Base-by-base conservation (phyloP, 1,139 yeast genomes). In the Maudiozyma humilis region DNA sequence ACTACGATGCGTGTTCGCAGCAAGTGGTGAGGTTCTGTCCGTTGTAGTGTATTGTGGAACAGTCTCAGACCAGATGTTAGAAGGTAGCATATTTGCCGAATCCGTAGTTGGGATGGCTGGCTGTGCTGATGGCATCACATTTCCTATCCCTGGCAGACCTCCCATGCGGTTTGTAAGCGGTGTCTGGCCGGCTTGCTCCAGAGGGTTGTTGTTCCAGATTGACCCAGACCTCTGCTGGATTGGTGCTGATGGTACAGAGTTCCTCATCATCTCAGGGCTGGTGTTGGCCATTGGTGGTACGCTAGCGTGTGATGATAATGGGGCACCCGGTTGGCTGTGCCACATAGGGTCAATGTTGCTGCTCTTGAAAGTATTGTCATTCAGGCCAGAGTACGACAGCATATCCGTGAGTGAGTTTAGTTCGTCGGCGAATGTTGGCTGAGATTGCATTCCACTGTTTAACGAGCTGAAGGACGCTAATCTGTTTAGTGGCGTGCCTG, bases 341-440 rank as follows among this genome's bases (percentile, higher is more conserved):
- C 60, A 56, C 30, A 54, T 35, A 6, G 51, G 41, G 23, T 47
- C 43, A 14, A 48, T 42, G 7, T 43, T 36, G 3, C 37, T 23
- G n/a, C 37, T 15, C 31, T 43, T 16, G 47, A 36, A 38, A 14
- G 31, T 15, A 16, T 41, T 16, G 36, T 56, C 59, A 18, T 50
- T 47, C 12, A 59, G 36, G 2, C 51, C 52, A 8, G 62, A 46
- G 7, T 56, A 48, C 4, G 56, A 51, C 6, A 61, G 41, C 51
- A 57, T 55, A n/a, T 47, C 51, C 2, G 64, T 54, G 17, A 61
- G 44, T 18, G 53, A 53, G 36, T 51, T 51, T 39, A 61, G 48
- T 30, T 61, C 65, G 38, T 58, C 55, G 15, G 41, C 48, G 40
- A 57, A 51, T 14, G 53, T 47, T n/a, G 50, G 49, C n/a, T 46